Base-by-base conservation (phyloP, 2,329 filamentous ascomycete species). In the Arthrobotrys iridis region DNA sequence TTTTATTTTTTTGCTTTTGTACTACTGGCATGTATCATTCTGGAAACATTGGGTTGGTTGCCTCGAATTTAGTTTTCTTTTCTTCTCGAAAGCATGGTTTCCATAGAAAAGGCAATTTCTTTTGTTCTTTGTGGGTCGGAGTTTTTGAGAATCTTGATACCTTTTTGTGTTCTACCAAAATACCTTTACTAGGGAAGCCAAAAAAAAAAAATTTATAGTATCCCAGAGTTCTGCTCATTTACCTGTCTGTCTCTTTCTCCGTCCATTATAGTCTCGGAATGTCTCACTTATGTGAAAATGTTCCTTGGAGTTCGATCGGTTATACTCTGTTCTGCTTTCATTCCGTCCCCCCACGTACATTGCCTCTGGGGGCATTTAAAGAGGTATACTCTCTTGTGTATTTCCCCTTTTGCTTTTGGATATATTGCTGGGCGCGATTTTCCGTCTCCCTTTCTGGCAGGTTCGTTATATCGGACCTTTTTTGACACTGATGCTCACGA, bases 21-120 rank as follows among this genome's bases (percentile, higher is more conserved):
- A 72, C 43, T 59, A 64, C 46, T 48, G 67, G 57, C 58, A 63
- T 72, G 67, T 72, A 72, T 59, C 67, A 64, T 72, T 52, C 48
- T 48, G 46, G 50, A 48, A 55, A 62, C 46, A 48, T 26, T 66
- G 68, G 68, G 60, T 66, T 66, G 68, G 68, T 62, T 66, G 55
- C 52, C 22, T 64, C 45, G 30, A 64, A 22, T 45, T 63, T 46
- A 45, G 40, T 63, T 37, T 35, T 48, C 41, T 50, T 55, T 11
- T 30, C 26, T 64, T 37, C 24, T 48, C 50, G 35, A 52, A 20
- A 41, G 43, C 33, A 63, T 59, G 50, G 59, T 66, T 60, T 73
- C 43, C 58, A 73, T 73, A 73, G 68, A 73, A 66, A 37, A 57
- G 60, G 59, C 57, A 65, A 59, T 59, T 73, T 50, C 20, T 57